Percentiles rank a stretch among this genome's conserved stretches.
These are phyloP conservation scores for Leishmania guyanensis DNA, from an alignment of 208 protist species.

Conservation along the genomic window DNA sequence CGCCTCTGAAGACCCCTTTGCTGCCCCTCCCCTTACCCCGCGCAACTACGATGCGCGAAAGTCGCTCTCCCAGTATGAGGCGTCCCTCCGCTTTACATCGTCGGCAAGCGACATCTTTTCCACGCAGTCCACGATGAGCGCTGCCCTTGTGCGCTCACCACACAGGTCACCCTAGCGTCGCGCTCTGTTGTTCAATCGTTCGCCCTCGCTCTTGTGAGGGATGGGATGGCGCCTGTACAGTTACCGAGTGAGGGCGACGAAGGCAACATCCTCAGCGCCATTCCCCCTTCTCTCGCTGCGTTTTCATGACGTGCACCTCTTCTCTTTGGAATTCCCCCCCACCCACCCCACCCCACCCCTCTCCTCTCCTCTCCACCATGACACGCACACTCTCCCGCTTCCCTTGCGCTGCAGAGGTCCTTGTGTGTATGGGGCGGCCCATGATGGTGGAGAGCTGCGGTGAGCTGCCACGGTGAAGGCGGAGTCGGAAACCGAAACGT, in stretches of 20 bases:
- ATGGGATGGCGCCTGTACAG: background rate
- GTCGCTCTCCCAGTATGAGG: conserved; percentile 15
- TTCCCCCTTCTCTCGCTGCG: background rate
- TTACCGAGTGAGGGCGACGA: background rate
- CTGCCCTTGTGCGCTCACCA: background rate
- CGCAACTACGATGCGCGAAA: conserved; percentile 27
- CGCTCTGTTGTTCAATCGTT: background rate
- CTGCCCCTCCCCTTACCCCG: conserved; percentile 21
- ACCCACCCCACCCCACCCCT: background rate
- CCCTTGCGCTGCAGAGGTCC: background rate
- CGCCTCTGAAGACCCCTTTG: background rate
- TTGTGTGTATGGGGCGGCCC: background rate
- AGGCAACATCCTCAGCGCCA: background rate
- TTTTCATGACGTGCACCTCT: background rate
- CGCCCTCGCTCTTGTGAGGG: background rate
- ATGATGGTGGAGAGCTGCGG: background rate
- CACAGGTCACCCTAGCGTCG: conserved; percentile 9
- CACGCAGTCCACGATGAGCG: conserved; percentile 7
- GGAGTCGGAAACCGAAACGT: background rate
- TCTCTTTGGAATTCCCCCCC: background rate
- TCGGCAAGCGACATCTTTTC: conserved; percentile 30
- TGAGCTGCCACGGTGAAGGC: background rate
- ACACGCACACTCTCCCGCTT: background rate
- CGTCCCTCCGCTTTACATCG: conserved; percentile 18
- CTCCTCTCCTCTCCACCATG: background rate